phyloP scores from a whole-genome alignment of 2,329 filamentous ascomycete species.

The Colletotrichum sublineola region DNA sequence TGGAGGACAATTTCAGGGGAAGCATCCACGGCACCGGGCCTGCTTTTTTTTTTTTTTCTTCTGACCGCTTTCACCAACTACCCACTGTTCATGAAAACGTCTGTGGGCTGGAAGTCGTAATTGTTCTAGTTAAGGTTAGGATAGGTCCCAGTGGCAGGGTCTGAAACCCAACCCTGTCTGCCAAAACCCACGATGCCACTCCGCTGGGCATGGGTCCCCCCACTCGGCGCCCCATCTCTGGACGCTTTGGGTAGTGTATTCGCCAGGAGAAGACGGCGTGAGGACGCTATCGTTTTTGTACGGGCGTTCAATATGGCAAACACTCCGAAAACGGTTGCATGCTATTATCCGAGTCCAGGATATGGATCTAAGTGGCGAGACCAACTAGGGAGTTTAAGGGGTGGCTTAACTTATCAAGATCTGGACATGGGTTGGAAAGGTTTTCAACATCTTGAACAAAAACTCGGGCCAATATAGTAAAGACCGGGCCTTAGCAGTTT shows the following conservation, averaged over 20 bases:
- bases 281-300: neutral
- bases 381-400: neutral
- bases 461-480: neutral
- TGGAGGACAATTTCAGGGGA: neutral
- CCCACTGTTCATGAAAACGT: constrained; percentile 1
- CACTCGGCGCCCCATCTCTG: neutral
- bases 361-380: neutral
- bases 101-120: neutral
- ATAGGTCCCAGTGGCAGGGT: constrained; percentile 9
- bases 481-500: neutral
- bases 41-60: too few species aligned
- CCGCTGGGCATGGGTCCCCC: constrained; percentile 1
- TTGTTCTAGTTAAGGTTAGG: neutral
- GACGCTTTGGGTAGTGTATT: neutral
- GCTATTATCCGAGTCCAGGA: neutral
- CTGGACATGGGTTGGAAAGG: neutral
- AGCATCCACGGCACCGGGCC: neutral
- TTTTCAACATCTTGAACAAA: neutral
- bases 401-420: constrained; percentile 9
- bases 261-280: neutral
- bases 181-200: constrained; percentile 16
- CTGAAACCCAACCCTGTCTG: constrained; percentile 15
- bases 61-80: neutral
- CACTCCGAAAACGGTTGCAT: constrained; percentile 3
- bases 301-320: neutral